Evolutionary conservation across 2,329 filamentous ascomycete species (phyloP), one percentile per base, ranked within the genome.

Genomic region (Colletotrichum coccodes): DNA sequence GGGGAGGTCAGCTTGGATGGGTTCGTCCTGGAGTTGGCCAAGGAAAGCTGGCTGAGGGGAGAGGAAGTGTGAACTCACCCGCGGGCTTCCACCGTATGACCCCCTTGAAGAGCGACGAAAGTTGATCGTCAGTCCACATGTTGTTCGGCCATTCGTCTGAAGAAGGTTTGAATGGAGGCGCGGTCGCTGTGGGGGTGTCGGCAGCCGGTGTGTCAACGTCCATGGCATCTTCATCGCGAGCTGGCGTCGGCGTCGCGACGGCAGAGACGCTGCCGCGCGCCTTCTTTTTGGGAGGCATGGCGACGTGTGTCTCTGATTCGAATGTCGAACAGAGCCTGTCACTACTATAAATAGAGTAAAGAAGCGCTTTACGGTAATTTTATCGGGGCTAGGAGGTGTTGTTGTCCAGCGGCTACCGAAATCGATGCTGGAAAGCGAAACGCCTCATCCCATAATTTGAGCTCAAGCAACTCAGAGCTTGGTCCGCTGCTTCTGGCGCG

Each of bases 31-130:
- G n/a, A 11, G 16, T 32, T 18, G 46, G n/a, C n/a, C n/a, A n/a
- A n/a, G n/a, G n/a, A n/a, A n/a, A n/a, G n/a, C n/a, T n/a, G n/a
- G n/a, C n/a, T n/a, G n/a, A n/a, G n/a, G n/a, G n/a, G n/a, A 61
- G 16, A 38, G 36, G 53, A 11, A 52, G 52, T 40, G 32, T 14
- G 26, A 26, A 71, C 77, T 72, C 77, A 94, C 94, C 95, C 46
- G 95, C 95, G n/a, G 96, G 96, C 78, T 99, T 99, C 92, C 93
- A 97, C 77, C 91, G 89, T 72, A 98, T 95, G 73, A 98, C 92
- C 60, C 91, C 94, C 78, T 98, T 98, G 82, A 97, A 94, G 1
- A 99, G 86, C 46, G 94, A 95, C 1, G 94, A 94, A 73, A 97
- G 92, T 80, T 99, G 96, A 76, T 98, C 95, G 75, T 97, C 95